Conservation (phyloP, 257 asterid species). For the Anisodus acutangulus region DNA sequence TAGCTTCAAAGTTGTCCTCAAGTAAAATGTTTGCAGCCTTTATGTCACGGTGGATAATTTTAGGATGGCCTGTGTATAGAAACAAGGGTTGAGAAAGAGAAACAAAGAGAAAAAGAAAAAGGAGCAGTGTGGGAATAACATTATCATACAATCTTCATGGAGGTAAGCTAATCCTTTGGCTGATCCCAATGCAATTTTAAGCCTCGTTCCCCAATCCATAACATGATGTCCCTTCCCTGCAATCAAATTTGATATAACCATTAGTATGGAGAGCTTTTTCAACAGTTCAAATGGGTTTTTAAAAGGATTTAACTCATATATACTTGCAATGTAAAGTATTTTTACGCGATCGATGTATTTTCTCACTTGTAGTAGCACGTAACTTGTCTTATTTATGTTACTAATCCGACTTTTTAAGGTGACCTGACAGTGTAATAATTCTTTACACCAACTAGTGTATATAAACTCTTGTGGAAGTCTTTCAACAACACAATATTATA, state of each 20-base stretch:
- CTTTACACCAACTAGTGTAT: background rate
- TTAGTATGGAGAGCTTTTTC: background rate
- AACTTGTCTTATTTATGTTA: background rate
- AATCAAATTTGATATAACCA: background rate
- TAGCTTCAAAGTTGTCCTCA: conserved; percentile 57
- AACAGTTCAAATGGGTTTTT: background rate
- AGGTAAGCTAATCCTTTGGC: conserved; percentile 92
- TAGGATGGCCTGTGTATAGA: conserved; percentile 53
- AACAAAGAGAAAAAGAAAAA: background rate
- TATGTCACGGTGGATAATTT: conserved; percentile 61
- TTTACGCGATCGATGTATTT: background rate
- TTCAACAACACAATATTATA: background rate
- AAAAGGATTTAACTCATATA: background rate
- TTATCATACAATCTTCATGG: conserved; percentile 82
- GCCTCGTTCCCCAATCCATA: conserved; percentile 74
- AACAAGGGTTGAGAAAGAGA: background rate
- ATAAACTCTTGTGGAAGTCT: background rate
- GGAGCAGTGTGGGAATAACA: background rate
- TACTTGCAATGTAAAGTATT: background rate
- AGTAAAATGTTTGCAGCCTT: conserved; percentile 61
- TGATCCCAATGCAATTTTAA: conserved; percentile 88
- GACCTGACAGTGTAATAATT: background rate
- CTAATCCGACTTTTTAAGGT: background rate
- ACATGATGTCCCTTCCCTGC: conserved; percentile 76
- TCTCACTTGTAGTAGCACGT: background rate